Percentiles rank a stretch among this genome's conserved stretches.
phyloP scores from a whole-genome alignment of 345 rosid species.

The Hevea brasiliensis region DNA sequence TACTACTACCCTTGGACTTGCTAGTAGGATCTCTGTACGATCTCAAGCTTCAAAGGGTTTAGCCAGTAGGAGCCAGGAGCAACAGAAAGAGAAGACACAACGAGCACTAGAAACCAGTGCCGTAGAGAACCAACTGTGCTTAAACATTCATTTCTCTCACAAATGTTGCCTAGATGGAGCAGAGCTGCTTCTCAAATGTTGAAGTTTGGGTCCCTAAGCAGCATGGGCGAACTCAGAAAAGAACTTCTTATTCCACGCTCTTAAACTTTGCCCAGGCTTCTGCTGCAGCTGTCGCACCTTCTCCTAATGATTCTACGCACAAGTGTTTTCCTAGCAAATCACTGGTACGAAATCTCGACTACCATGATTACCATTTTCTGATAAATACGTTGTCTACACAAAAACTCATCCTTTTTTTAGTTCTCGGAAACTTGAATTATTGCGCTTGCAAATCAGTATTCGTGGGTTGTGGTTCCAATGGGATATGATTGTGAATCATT shows the following conservation, averaged over 20 bases:
- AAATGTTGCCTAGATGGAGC: slow-evolving; percentile 66
- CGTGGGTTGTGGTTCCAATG: no score
- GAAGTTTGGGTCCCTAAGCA: slow-evolving; percentile 37
- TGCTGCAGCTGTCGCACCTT: slow-evolving; percentile 38
- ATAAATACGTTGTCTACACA: no score
- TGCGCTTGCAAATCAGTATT: no score
- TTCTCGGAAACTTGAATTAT: no score
- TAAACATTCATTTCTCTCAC: background rate
- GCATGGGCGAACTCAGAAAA: slow-evolving; percentile 23
- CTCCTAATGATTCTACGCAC: slow-evolving; percentile 24
- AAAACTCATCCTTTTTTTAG: no score
- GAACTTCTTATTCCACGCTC: slow-evolving; percentile 31
- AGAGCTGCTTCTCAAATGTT: slow-evolving; percentile 39
- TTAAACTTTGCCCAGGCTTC: slow-evolving; percentile 45
- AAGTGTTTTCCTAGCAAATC: slow-evolving; percentile 37
- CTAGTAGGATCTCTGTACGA: no score
- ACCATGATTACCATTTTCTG: background rate
- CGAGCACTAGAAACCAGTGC: background rate
- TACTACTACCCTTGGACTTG: no score
- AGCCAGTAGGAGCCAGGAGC: no score
- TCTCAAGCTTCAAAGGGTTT: no score
- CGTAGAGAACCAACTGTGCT: background rate
- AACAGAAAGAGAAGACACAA: no score
- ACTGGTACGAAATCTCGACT: slow-evolving; percentile 31
- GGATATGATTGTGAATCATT: background rate